Evolutionary conservation across 331 rosid genomes (phyloP).

Genomic region (Malus hybrid): DNA sequence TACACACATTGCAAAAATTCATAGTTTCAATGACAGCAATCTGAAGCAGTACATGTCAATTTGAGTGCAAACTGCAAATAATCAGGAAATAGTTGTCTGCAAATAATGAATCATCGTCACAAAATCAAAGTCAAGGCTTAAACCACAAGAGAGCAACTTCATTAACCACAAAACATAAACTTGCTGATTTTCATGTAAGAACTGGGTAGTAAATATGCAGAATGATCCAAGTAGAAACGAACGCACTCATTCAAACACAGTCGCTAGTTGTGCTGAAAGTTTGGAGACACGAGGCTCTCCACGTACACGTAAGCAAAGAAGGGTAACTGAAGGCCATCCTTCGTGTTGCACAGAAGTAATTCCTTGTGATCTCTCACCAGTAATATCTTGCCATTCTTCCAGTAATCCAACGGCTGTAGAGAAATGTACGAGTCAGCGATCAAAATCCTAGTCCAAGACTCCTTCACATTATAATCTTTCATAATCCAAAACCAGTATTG

Average conservation of each 20-base stretch:
- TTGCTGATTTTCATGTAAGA: neutral
- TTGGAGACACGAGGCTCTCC: slow-evolving; percentile 11
- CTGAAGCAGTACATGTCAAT: too few species aligned
- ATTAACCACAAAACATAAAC: neutral
- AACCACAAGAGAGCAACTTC: neutral
- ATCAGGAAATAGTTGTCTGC: neutral
- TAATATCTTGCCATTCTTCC: slow-evolving; percentile 6
- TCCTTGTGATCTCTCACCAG: neutral
- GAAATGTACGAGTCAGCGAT: neutral
- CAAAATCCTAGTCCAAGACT: slow-evolving; percentile 9
- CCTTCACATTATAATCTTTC: slow-evolving; percentile 12
- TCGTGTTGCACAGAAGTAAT: neutral
- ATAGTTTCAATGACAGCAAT: too few species aligned
- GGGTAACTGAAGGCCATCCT: neutral
- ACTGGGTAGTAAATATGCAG: neutral
- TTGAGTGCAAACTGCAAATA: neutral
- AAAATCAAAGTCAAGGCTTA: neutral
- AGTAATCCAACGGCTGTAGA: slow-evolving; percentile 1
- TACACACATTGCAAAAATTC: neutral
- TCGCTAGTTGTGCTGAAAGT: neutral
- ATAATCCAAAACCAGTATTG: neutral
- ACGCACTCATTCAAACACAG: neutral
- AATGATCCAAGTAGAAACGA: neutral
- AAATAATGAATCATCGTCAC: neutral
- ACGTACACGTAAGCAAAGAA: neutral